Percentiles rank a stretch among this genome's conserved stretches.
phyloP scores from a whole-genome alignment of 2,329 filamentous ascomycete species.

The Simplicillium aogashimaense region DNA sequence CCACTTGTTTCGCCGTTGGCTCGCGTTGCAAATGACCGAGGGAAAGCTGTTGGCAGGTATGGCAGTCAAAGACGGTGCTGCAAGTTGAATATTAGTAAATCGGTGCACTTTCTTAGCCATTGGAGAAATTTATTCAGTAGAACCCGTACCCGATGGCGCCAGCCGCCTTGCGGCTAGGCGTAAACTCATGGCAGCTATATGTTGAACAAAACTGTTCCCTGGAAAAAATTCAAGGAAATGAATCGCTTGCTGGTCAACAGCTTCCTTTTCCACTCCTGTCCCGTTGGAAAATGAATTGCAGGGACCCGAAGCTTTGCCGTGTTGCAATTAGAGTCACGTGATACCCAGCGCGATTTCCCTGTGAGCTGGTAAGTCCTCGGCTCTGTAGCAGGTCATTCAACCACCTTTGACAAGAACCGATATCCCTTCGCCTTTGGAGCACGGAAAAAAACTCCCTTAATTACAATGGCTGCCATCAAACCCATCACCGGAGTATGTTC shows the following conservation, averaged over 20 bases:
- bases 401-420: constrained; percentile 11
- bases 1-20: constrained; percentile 31
- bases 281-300: no score
- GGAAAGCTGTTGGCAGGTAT: neutral
- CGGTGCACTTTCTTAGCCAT: no score
- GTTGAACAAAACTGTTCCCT: no score
- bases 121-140: neutral
- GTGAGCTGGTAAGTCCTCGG: constrained; percentile 11
- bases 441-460: constrained; percentile 12
- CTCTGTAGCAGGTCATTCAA: constrained; percentile 6
- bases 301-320: constrained; percentile 9
- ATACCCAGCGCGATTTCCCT: constrained; percentile 24
- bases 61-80: neutral
- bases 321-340: constrained; percentile 9
- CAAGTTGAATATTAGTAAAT: no score
- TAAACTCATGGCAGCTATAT: constrained; percentile 48
- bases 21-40: constrained; percentile 1
- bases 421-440: constrained; percentile 11
- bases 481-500: constrained; percentile 51
- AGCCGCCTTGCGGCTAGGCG: constrained; percentile 53
- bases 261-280: no score
- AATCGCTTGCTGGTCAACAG: constrained; percentile 14
- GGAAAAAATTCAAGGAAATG: constrained; percentile 9
- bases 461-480: constrained; percentile 40
- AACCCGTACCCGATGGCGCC: constrained; percentile 44